Evolutionary conservation across 495 filamentous ascomycete species (phyloP).

Genomic region (Podospora anserina): DNA sequence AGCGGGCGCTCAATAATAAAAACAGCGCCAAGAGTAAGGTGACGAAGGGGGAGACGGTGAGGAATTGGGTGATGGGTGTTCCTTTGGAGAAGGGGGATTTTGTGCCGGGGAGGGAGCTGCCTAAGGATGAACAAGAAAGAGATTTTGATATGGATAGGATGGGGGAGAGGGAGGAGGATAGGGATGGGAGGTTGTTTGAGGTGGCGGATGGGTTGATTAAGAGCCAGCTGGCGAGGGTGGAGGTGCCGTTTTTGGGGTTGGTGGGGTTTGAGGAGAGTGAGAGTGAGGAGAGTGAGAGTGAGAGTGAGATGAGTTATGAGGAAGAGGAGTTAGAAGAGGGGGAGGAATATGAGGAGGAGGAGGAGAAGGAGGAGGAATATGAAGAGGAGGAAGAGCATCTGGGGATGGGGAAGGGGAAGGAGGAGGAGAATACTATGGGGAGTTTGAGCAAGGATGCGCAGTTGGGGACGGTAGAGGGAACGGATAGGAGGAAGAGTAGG

Average conservation of each 20-base stretch:
- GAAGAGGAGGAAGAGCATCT: conserved; percentile 23
- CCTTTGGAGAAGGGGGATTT: conserved; percentile 16
- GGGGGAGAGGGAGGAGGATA: conserved; percentile 26
- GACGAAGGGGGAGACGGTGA: conserved; percentile 33
- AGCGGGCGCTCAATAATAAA: conserved; percentile 17
- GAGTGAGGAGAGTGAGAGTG: conserved; percentile 30
- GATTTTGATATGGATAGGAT: conserved; percentile 32
- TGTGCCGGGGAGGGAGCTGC: neutral
- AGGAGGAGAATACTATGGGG: conserved; percentile 10
- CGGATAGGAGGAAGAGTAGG: conserved; percentile 20
- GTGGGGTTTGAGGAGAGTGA: conserved; percentile 35
- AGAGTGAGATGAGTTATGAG: conserved; percentile 17
- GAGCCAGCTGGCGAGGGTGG: conserved; percentile 32
- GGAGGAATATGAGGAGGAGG: conserved; percentile 17
- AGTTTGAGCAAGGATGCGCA: conserved; percentile 25
- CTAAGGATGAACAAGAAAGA: conserved; percentile 21
- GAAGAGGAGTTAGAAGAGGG: conserved; percentile 32
- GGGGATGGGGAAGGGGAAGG: conserved; percentile 17
- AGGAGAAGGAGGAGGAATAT: conserved; percentile 20
- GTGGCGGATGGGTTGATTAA: conserved; percentile 38
- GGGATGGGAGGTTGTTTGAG: conserved; percentile 30
- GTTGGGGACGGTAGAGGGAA: conserved; percentile 16
- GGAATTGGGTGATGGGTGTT: conserved; percentile 35
- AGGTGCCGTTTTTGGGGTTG: conserved; percentile 34
- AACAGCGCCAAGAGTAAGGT: conserved; percentile 18